phyloP scores from a whole-genome alignment of 1,139 yeast species.

The Protomyces lactucae-debilis region DNA sequence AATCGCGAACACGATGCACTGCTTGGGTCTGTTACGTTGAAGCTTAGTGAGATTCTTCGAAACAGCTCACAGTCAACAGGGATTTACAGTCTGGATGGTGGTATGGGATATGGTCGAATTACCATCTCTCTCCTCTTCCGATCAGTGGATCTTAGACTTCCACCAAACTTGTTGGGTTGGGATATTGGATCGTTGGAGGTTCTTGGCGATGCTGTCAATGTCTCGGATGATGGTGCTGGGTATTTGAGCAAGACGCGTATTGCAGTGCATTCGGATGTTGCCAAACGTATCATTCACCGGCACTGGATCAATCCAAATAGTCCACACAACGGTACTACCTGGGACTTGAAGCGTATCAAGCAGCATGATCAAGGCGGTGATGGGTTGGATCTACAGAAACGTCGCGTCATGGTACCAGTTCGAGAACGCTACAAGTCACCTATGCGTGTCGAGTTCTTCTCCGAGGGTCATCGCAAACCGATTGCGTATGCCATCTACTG shows the following conservation, averaged over 20 bases:
- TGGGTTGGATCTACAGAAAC: slow-evolving; percentile 1
- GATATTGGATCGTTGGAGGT: slow-evolving; percentile 26
- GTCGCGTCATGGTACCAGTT: slow-evolving; percentile 21
- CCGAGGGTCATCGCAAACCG: slow-evolving; percentile 10
- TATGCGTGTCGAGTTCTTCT: slow-evolving; percentile 17
- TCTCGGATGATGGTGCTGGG: slow-evolving; percentile 4
- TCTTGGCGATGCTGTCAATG: slow-evolving; percentile 7
- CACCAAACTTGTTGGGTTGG: slow-evolving; percentile 26
- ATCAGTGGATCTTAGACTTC: slow-evolving; percentile 21
- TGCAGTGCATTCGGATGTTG: slow-evolving; percentile 12
- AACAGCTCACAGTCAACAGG: slow-evolving; percentile 26
- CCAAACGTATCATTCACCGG: slow-evolving; percentile 1
- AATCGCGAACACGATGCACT: slow-evolving; percentile 28
- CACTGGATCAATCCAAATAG: background rate
- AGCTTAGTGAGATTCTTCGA: slow-evolving; percentile 20
- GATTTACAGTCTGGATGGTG: slow-evolving; percentile 25
- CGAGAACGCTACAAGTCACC: slow-evolving; percentile 24
- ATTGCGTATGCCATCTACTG: slow-evolving; percentile 26
- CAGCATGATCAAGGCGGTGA: background rate
- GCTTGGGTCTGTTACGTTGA: slow-evolving; percentile 25
- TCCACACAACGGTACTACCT: slow-evolving; percentile 2
- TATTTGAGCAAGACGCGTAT: slow-evolving; percentile 8
- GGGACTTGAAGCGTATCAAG: slow-evolving; percentile 12
- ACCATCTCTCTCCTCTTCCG: slow-evolving; percentile 26
- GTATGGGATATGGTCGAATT: slow-evolving; percentile 28